Conservation (phyloP, 2,329 filamentous ascomycete species). For the Teratosphaeria destructans region DNA sequence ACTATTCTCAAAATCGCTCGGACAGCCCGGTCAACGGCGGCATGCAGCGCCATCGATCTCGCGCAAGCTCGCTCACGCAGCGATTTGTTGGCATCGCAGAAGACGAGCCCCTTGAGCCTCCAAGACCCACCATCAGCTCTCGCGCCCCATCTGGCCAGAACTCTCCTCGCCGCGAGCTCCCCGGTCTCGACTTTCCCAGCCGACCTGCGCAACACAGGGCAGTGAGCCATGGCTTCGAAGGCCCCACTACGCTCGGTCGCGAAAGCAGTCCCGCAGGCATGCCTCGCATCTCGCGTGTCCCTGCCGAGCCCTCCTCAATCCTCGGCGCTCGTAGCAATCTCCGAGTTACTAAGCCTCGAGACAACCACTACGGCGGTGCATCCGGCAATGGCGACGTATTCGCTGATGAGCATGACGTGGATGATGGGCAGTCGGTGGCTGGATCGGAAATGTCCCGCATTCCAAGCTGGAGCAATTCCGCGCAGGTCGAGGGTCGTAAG, state of each 20-base stretch:
- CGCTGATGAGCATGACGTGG: slow-evolving; percentile 39
- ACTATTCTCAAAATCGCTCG: slow-evolving; percentile 12
- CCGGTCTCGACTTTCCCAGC: slow-evolving; percentile 32
- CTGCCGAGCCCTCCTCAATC: slow-evolving; percentile 45
- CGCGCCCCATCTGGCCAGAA: slow-evolving; percentile 29
- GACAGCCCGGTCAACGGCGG: slow-evolving; percentile 20
- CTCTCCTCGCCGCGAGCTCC: slow-evolving; percentile 32
- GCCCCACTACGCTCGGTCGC: slow-evolving; percentile 14
- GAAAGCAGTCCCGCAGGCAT: slow-evolving; percentile 40
- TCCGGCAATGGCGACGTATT: slow-evolving; percentile 36
- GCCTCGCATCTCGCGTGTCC: slow-evolving; percentile 40
- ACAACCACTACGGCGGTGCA: slow-evolving; percentile 1
- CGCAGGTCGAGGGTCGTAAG: slow-evolving; percentile 36
- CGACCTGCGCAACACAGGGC: slow-evolving; percentile 29
- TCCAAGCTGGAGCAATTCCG: slow-evolving; percentile 8
- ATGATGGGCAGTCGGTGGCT: slow-evolving; percentile 41
- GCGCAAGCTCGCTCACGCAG: slow-evolving; percentile 52
- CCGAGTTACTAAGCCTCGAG: slow-evolving; percentile 27
- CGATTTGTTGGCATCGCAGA: slow-evolving; percentile 45
- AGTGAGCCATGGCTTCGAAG: slow-evolving; percentile 1
- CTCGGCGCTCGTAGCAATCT: slow-evolving; percentile 39
- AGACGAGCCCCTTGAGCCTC: slow-evolving; percentile 44
- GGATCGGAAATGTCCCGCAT: slow-evolving; percentile 13
- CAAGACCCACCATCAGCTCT: slow-evolving; percentile 46
- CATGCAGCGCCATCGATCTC: slow-evolving; percentile 40